Evolutionary conservation across 2,329 filamentous ascomycete species (phyloP).

Genomic region (Colletotrichum limetticola): DNA sequence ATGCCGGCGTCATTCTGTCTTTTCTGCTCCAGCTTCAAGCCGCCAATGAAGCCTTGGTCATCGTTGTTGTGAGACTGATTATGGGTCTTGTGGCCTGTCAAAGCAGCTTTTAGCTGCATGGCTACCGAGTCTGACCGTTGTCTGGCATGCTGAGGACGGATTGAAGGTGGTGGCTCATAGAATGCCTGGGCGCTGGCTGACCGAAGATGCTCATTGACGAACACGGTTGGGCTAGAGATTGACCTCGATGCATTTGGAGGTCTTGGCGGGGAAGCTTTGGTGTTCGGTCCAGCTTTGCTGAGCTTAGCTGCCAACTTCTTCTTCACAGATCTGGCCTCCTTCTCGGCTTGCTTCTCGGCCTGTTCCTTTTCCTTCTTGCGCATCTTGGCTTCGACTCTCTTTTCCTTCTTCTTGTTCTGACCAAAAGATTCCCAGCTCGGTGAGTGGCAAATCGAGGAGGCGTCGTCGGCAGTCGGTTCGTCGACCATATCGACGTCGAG

Average conservation of each 20-base stretch:
- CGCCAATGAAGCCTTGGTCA: conserved; percentile 52
- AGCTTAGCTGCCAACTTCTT: conserved; percentile 49
- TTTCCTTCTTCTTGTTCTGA: conserved; percentile 64
- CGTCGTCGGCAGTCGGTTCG: conserved; percentile 53
- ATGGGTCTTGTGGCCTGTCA: conserved; percentile 35
- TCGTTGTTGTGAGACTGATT: background rate
- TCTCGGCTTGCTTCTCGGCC: conserved; percentile 43
- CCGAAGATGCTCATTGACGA: conserved; percentile 19
- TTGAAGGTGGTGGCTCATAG: conserved; percentile 12
- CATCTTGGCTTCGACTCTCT: conserved; percentile 54
- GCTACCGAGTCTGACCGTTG: conserved; percentile 34
- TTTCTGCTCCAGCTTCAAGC: conserved; percentile 53
- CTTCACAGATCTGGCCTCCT: conserved; percentile 49
- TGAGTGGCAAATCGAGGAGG: conserved; percentile 67
- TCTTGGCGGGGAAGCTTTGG: conserved; percentile 26
- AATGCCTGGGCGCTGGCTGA: conserved; percentile 25
- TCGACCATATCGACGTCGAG: conserved; percentile 46
- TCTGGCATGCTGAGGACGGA: conserved; percentile 22
- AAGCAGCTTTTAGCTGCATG: conserved; percentile 32
- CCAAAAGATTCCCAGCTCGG: conserved; percentile 71
- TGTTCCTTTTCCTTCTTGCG: conserved; percentile 55
- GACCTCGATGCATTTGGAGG: conserved; percentile 29
- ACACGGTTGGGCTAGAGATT: conserved; percentile 23
- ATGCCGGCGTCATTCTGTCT: conserved; percentile 43
- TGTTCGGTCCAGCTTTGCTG: conserved; percentile 48